Evolutionary conservation across 2,329 filamentous ascomycete species (phyloP).

Genomic region (Mollisiaceae sp.): DNA sequence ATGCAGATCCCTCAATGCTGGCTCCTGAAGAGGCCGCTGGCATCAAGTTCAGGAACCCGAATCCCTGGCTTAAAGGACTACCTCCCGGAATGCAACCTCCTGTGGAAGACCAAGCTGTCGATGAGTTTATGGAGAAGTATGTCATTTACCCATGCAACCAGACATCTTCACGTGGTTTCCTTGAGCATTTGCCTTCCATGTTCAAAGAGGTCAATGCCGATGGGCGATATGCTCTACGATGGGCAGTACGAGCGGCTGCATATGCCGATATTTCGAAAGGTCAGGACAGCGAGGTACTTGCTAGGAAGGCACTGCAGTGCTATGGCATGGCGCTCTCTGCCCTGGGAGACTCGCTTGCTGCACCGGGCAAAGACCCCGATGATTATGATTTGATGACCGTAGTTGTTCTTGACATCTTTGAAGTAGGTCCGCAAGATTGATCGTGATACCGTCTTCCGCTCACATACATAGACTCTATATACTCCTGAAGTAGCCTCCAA

Average conservation of each 20-base stretch:
- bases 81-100: slow-evolving; percentile 16
- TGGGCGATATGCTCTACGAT: slow-evolving; percentile 46
- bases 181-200: slow-evolving; percentile 46
- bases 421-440: slow-evolving; percentile 37
- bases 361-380: slow-evolving; percentile 44
- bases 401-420: slow-evolving; percentile 49
- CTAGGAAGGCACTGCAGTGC: slow-evolving; percentile 41
- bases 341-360: slow-evolving; percentile 42
- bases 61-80: slow-evolving; percentile 36
- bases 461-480: slow-evolving; percentile 42
- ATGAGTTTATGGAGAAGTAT: slow-evolving; percentile 47
- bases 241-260: slow-evolving; percentile 46
- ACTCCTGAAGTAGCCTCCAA: slow-evolving; percentile 35
- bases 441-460: slow-evolving; percentile 3
- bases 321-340: slow-evolving; percentile 46
- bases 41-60: background rate
- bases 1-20: background rate
- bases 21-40: background rate
- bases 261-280: slow-evolving; percentile 44
- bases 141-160: slow-evolving; percentile 47
- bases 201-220: slow-evolving; percentile 48
- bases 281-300: slow-evolving; percentile 31
- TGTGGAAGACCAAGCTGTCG: slow-evolving; percentile 41
- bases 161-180: slow-evolving; percentile 46
- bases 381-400: slow-evolving; percentile 49